Conservation (phyloP, 1,284 basidiomycete genomes). For the Puccinia coronata region DNA sequence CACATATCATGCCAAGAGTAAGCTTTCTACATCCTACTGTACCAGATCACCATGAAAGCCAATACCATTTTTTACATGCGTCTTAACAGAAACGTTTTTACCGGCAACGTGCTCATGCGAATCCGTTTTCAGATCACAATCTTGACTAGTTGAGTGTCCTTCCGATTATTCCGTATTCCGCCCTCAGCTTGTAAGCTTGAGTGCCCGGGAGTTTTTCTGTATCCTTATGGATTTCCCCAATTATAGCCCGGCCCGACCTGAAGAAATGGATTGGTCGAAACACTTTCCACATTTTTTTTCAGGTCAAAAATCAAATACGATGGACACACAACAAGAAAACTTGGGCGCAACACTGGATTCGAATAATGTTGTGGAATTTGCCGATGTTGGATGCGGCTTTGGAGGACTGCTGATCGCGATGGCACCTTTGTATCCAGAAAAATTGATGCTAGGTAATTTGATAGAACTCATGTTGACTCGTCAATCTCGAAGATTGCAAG, state of each 20-base stretch:
- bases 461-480: background rate
- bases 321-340: conserved; percentile 55
- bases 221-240: background rate
- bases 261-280: conserved; percentile 75
- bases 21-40: background rate
- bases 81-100: conserved; percentile 85
- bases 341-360: conserved; percentile 45
- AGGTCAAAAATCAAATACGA: conserved; percentile 51
- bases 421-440: conserved; percentile 87
- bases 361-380: conserved; percentile 76
- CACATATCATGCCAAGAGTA: conserved; percentile 45
- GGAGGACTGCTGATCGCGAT: conserved; percentile 89
- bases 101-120: conserved; percentile 94
- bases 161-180: background rate
- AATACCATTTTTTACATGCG: background rate
- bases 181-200: background rate
- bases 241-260: conserved; percentile 71
- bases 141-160: conserved; percentile 69
- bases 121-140: conserved; percentile 94
- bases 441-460: conserved; percentile 79
- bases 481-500: background rate
- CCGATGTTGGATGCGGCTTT: conserved; percentile 97
- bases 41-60: background rate
- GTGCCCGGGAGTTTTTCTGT: background rate
- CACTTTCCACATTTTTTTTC: conserved; percentile 78